phyloP scores from a whole-genome alignment of 2,329 filamentous ascomycete species.

The Akanthomyces lecanii region DNA sequence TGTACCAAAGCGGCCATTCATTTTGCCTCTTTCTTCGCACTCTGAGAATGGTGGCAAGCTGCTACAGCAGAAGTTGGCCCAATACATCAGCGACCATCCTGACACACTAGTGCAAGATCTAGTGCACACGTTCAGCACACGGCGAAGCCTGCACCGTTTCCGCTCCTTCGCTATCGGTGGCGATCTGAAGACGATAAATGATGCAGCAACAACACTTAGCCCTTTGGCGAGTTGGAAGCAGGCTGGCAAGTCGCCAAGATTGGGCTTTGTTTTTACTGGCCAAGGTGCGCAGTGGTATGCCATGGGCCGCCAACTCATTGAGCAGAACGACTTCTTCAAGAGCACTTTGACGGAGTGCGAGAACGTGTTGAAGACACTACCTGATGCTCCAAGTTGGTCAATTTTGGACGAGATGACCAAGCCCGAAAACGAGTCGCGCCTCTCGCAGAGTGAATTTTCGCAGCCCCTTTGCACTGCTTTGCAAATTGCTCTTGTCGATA shows the following conservation, averaged over 20 bases:
- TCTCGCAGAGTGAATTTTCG: constrained; percentile 25
- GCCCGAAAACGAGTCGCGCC: constrained; percentile 1
- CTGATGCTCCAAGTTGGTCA: constrained; percentile 25
- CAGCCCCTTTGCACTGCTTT: constrained; percentile 31
- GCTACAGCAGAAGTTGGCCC: background rate
- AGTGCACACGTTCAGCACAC: constrained; percentile 17
- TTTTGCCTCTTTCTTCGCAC: background rate
- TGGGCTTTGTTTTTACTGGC: constrained; percentile 27
- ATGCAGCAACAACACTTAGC: constrained; percentile 16
- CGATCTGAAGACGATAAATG: background rate
- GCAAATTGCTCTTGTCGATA: constrained; percentile 26
- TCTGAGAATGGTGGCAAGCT: background rate
- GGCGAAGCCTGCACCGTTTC: constrained; percentile 14
- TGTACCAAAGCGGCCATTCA: background rate
- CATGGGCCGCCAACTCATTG: constrained; percentile 31
- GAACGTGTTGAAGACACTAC: constrained; percentile 17
- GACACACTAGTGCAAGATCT: constrained; percentile 6
- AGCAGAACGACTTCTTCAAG: background rate
- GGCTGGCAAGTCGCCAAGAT: background rate
- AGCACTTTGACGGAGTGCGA: constrained; percentile 22
- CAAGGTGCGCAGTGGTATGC: constrained; percentile 29
- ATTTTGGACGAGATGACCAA: constrained; percentile 23
- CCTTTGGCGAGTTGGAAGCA: constrained; percentile 19
- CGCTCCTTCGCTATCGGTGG: constrained; percentile 16
- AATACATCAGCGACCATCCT: background rate